Evolutionary conservation across 345 rosid species (phyloP).

Genomic region (Salix purpurea): DNA sequence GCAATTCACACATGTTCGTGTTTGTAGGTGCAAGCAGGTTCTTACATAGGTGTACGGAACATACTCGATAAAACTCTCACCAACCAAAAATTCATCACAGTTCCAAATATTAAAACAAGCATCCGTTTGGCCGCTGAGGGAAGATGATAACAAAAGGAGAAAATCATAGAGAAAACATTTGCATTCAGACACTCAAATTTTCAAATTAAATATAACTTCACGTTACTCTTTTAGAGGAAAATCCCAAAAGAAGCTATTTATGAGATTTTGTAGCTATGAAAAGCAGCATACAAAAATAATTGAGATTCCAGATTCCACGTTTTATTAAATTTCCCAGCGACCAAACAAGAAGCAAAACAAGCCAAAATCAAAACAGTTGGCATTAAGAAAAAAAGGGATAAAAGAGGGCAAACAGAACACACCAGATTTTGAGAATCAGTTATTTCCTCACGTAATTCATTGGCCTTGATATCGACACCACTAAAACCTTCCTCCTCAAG

Average conservation of each 20-base stretch:
- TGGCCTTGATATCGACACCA: conserved; percentile 27
- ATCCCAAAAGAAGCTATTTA: not conserved
- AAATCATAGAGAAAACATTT: not conserved
- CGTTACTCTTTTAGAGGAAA: not conserved
- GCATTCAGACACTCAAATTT: not conserved
- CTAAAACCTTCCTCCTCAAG: conserved; percentile 54
- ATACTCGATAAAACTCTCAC: conserved; percentile 45
- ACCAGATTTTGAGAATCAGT: conserved; percentile 47
- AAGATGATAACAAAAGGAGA: not conserved
- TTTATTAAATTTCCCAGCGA: conserved; percentile 18
- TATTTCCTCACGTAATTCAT: conserved; percentile 23
- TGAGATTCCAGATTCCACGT: not conserved
- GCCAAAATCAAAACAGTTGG: not conserved
- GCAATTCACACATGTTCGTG: conserved; percentile 46
- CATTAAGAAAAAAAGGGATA: not conserved
- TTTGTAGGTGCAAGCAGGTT: conserved; percentile 43
- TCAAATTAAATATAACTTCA: not conserved
- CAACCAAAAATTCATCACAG: conserved; percentile 37
- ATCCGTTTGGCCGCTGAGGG: conserved; percentile 34
- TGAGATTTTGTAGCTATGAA: not conserved
- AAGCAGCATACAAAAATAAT: not conserved
- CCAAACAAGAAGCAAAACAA: conserved; percentile 26
- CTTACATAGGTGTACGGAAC: conserved; percentile 47
- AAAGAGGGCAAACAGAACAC: conserved; percentile 45
- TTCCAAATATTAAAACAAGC: conserved; percentile 13